Conservation (phyloP, 148 eudicot species). For the Pouteria glomerata region DNA sequence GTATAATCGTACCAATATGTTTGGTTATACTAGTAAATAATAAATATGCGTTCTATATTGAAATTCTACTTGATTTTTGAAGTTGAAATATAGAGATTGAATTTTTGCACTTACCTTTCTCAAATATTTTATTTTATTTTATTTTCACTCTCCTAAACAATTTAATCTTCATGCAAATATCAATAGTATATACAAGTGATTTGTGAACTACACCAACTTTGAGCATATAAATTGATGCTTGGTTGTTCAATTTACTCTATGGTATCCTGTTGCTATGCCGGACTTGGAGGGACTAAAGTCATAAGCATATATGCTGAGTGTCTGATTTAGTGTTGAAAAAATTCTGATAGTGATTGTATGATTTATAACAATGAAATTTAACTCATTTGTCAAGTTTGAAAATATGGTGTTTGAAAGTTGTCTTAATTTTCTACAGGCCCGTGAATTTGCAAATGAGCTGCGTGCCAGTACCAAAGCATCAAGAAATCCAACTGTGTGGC, state of each 20-base stretch:
- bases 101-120: too few relatives aligned
- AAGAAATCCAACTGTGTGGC: slow-evolving; percentile 79
- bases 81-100: too few relatives aligned
- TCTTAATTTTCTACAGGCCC: slow-evolving; percentile 53
- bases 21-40: too few relatives aligned
- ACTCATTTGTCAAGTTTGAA: neutral
- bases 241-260: neutral
- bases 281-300: neutral
- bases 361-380: neutral
- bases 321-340: neutral
- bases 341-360: neutral
- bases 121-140: too few relatives aligned
- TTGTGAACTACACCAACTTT: neutral
- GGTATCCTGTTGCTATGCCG: neutral
- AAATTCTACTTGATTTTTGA: too few relatives aligned
- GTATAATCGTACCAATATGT: too few relatives aligned
- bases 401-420: neutral
- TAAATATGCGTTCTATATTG: too few relatives aligned
- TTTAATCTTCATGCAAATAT: too few relatives aligned
- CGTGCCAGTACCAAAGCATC: slow-evolving; percentile 92
- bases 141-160: too few relatives aligned
- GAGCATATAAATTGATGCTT: neutral
- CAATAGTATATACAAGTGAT: too few relatives aligned
- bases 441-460: slow-evolving; percentile 95
- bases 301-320: neutral